Conservation (phyloP, 495 filamentous ascomycete genomes). For the Lichenothelia convexa region DNA sequence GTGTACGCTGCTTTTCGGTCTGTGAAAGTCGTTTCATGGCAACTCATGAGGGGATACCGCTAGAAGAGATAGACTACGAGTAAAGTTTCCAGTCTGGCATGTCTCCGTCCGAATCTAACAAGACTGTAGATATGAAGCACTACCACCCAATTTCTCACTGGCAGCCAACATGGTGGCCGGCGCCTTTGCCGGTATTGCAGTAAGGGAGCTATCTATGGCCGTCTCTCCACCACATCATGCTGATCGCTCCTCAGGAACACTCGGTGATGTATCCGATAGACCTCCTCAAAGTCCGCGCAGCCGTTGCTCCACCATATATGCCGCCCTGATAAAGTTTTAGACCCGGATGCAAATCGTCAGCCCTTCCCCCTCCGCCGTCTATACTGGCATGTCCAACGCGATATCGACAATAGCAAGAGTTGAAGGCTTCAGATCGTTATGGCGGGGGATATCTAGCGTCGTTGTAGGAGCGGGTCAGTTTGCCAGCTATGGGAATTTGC, state of each 20-base stretch:
- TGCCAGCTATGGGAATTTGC: too few species aligned
- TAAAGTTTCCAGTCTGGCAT: conserved; percentile 11
- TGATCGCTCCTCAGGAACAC: conserved; percentile 36
- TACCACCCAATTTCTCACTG: conserved; percentile 52
- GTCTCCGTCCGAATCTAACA: too few species aligned
- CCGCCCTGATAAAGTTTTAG: conserved; percentile 28
- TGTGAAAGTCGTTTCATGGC: conserved; percentile 14
- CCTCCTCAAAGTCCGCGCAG: conserved; percentile 72
- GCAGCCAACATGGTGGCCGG: conserved; percentile 74
- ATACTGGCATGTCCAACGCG: conserved; percentile 81
- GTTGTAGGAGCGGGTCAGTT: conserved; percentile 78
- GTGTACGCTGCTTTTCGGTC: not conserved
- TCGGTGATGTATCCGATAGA: conserved; percentile 98
- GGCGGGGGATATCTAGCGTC: conserved; percentile 93
- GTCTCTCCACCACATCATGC: conserved; percentile 1
- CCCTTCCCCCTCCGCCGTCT: conserved; percentile 66
- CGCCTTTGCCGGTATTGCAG: conserved; percentile 92
- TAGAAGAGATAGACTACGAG: conserved; percentile 22
- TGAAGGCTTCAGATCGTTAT: conserved; percentile 79
- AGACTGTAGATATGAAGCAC: conserved; percentile 47
- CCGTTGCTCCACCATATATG: conserved; percentile 4
- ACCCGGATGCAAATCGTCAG: conserved; percentile 96
- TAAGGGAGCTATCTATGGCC: conserved; percentile 26
- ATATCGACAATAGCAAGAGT: conserved; percentile 76
- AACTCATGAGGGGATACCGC: conserved; percentile 17